Base-by-base conservation (phyloP, 2,329 filamentous ascomycete genomes). In the Hysterium pulicare region DNA sequence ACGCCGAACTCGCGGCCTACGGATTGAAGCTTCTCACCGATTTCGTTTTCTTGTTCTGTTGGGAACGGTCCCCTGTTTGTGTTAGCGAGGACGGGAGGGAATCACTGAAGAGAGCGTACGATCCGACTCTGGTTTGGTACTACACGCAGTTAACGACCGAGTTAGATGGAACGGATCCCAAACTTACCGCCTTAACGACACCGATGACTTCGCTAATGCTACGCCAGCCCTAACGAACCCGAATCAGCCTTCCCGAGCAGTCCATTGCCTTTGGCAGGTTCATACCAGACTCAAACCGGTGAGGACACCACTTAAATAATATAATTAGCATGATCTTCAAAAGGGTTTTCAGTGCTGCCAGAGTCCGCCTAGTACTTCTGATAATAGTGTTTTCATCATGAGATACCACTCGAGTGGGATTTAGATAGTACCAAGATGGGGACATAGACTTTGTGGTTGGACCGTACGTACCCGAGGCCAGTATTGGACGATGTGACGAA, bases 141-240 rank as follows among this genome's bases (percentile, higher is more conserved):
- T 38, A 24, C 10, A 26, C 21, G 21, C n/a, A n/a, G 20, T 24
- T 38, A 4, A 38, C 21, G 15, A 24, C n/a, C 4, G 5, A 9
- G 11, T n/a, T 23, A 15, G 5, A 26, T 4, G 11, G 10, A 40
- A 16, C 22, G 11, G 35, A 24, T 9, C 8, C 16, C 10, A n/a
- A 38, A 2, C 35, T 38, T 38, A 38, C 35, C 22, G 81, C 81
- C 62, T 86, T 84, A 4, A 83, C 78, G 9, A 86, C 82, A 41
- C 83, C 83, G 50, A 85, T 77, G 34, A 79, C 74, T 47, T 82
- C 75, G 40, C 72, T 75, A 47, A 86, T 72, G 48, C 80, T 81
- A 49, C 71, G 76, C 47, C 78, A 81, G 58, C 80, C 79, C n/a
- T n/a, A n/a, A n/a, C n/a, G n/a, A n/a, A n/a, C n/a, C n/a, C n/a